phyloP scores from a whole-genome alignment of 768 basidiomycete genomes.

The Termitomyces sp. region DNA sequence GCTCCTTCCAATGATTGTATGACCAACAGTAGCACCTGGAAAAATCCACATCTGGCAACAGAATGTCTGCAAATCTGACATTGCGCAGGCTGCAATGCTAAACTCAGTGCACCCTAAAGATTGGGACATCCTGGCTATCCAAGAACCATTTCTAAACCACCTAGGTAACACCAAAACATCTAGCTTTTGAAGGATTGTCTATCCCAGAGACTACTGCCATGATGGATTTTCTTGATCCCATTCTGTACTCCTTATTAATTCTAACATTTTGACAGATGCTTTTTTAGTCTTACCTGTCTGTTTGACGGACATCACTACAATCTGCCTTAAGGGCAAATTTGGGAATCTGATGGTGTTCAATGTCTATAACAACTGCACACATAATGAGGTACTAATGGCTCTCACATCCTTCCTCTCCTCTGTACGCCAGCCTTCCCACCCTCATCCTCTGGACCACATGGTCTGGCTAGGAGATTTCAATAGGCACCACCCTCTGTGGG shows the following conservation, averaged over 20 bases:
- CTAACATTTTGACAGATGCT: not conserved
- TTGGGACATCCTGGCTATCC: not conserved
- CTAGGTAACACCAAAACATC: not conserved
- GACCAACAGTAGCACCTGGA: not conserved
- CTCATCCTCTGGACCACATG: too few species aligned
- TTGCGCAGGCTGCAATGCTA: too few species aligned
- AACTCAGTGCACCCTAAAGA: not conserved
- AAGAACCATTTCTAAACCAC: not conserved
- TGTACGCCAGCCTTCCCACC: too few species aligned
- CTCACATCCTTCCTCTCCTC: too few species aligned
- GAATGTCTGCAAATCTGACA: too few species aligned
- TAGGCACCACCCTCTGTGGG: too few species aligned
- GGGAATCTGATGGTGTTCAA: conserved; percentile 1
- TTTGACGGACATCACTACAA: not conserved
- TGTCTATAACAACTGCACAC: conserved; percentile 7
- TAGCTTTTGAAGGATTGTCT: not conserved
- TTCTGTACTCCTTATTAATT: not conserved
- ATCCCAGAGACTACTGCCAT: not conserved
- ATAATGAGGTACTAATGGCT: not conserved
- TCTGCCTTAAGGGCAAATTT: not conserved
- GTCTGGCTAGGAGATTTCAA: too few species aligned
- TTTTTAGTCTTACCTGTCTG: not conserved
- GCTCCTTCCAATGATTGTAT: not conserved
- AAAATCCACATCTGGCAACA: not conserved
- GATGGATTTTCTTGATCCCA: not conserved